Conservation (phyloP, 177 flowering plant species). For the Telopea speciosissima region DNA sequence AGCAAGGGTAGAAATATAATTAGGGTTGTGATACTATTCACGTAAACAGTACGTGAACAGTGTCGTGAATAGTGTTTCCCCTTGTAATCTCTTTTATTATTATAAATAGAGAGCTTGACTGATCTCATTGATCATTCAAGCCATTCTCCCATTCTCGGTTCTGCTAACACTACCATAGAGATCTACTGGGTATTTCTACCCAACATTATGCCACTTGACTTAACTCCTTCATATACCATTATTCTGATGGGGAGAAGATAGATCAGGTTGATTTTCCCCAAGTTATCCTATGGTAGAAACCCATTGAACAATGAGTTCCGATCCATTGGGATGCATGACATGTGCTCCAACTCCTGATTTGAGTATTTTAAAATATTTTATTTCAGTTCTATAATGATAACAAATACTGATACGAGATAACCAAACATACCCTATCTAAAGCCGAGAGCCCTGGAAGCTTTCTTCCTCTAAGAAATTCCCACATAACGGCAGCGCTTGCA, state of each 20-base stretch:
- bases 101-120: too few species aligned
- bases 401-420: not conserved
- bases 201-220: not conserved
- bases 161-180: not conserved
- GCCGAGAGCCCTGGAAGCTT: constrained; percentile 72
- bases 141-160: too few species aligned
- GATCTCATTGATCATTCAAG: too few species aligned
- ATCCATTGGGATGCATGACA: not conserved
- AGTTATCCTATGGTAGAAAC: not conserved
- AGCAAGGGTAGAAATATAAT: too few species aligned
- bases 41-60: too few species aligned
- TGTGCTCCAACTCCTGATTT: not conserved
- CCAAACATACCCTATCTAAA: constrained; percentile 62
- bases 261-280: not conserved
- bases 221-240: not conserved
- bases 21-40: too few species aligned
- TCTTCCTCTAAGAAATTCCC: constrained; percentile 76
- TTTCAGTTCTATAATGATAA: not conserved
- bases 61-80: too few species aligned
- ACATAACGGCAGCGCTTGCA: constrained; percentile 58
- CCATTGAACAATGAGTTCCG: not conserved
- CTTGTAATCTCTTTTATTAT: too few species aligned
- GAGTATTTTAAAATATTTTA: not conserved
- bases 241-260: not conserved
- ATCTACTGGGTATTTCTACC: not conserved